A percentile compares a stretch with the other conserved stretches of the same genome.
Conservation (phyloP, 2,329 filamentous ascomycete species). For the Aureobasidium mangrovei region DNA sequence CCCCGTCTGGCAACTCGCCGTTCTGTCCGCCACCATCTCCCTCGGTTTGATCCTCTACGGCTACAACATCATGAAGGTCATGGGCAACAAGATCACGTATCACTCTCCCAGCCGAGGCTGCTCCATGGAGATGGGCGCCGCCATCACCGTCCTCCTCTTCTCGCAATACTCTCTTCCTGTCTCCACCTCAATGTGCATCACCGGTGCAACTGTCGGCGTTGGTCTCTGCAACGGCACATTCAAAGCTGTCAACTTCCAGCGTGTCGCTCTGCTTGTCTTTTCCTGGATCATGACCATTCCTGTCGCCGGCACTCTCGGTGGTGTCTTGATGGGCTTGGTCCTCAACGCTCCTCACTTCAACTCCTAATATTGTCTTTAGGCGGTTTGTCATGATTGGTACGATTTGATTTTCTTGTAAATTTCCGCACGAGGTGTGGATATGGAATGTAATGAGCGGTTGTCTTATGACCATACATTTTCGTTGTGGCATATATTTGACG, state of each 20-base stretch:
- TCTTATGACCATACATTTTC: too few relatives aligned
- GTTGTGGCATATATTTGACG: too few relatives aligned
- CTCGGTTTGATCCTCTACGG: conserved; percentile 54
- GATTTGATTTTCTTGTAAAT: too few relatives aligned
- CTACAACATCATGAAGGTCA: conserved; percentile 54
- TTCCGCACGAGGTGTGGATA: too few relatives aligned
- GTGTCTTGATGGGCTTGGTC: conserved; percentile 53
- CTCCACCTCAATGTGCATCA: conserved; percentile 58
- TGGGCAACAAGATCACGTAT: conserved; percentile 52
- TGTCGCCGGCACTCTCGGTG: conserved; percentile 47
- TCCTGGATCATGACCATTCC: conserved; percentile 56
- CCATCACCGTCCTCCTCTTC: conserved; percentile 55
- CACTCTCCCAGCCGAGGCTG: conserved; percentile 53
- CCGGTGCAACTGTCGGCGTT: conserved; percentile 53
- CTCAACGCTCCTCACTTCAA: conserved; percentile 48
- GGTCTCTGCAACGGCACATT: conserved; percentile 52
- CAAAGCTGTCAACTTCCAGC: conserved; percentile 54
- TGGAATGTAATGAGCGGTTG: too few relatives aligned
- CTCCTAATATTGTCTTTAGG: too few relatives aligned
- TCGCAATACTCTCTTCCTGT: conserved; percentile 55
- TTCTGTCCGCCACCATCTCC: conserved; percentile 48
- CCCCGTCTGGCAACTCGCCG: conserved; percentile 67
- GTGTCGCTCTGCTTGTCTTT: conserved; percentile 51
- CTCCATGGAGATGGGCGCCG: conserved; percentile 53
- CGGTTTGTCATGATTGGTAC: too few relatives aligned